A percentile compares a stretch with the other conserved stretches of the same genome.
Conservation (phyloP, 2,329 filamentous ascomycete genomes). For the Rutstroemia sp. region DNA sequence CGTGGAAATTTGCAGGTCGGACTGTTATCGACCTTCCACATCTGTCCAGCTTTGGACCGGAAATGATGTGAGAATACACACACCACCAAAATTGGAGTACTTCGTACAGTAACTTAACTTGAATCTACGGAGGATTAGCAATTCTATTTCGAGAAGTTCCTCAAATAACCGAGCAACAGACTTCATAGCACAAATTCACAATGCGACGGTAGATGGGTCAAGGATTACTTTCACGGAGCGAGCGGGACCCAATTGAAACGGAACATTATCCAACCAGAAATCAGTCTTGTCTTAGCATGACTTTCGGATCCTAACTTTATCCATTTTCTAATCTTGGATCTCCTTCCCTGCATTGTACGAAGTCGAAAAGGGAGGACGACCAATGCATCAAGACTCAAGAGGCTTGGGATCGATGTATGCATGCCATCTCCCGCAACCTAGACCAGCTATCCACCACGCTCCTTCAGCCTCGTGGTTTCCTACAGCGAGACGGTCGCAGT, state of each 20-base stretch:
- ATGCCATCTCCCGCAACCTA: constrained; percentile 6
- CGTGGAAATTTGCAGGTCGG: too few relatives aligned
- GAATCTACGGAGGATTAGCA: neutral
- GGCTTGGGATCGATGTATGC: constrained; percentile 3
- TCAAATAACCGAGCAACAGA: neutral
- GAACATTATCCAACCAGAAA: neutral
- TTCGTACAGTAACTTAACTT: neutral
- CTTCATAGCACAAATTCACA: neutral
- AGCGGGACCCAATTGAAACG: neutral
- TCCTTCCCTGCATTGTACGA: constrained; percentile 1
- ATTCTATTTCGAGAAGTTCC: neutral
- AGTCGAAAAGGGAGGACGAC: neutral
- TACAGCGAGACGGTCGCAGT: neutral
- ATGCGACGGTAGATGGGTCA: neutral
- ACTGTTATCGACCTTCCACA: neutral
- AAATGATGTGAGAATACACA: neutral
- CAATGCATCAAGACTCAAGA: neutral
- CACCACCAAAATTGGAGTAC: neutral
- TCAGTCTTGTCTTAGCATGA: neutral
- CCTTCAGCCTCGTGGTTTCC: constrained; percentile 5
- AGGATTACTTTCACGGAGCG: neutral
- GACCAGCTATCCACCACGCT: neutral
- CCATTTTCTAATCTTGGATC: constrained; percentile 5
- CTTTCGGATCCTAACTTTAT: constrained; percentile 1
- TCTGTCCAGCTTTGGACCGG: neutral